Evolutionary conservation across 768 basidiomycete genomes (phyloP).

Genomic region (Amanita muscaria): DNA sequence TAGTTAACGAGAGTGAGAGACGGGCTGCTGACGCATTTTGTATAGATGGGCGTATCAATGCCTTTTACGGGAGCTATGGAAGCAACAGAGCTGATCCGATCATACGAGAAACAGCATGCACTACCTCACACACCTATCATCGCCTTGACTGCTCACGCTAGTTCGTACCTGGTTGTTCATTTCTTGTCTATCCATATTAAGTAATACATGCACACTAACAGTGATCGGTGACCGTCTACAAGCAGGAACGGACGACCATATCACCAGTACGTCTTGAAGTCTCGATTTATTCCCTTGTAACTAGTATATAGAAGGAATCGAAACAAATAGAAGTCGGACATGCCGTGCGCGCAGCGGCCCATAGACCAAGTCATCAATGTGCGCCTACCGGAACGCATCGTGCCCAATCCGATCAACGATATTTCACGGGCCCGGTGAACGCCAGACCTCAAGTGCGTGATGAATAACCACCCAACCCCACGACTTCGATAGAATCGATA

Average conservation of each 20-base stretch:
- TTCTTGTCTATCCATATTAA: background rate
- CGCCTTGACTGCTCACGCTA: too few relatives aligned
- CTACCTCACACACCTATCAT: slow-evolving; percentile 66
- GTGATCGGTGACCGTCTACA: slow-evolving; percentile 71
- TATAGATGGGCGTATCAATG: too few relatives aligned
- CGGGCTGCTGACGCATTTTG: too few relatives aligned
- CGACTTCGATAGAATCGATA: slow-evolving; percentile 46
- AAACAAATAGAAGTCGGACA: too few relatives aligned
- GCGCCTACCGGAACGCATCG: slow-evolving; percentile 38
- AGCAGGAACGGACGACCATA: slow-evolving; percentile 64
- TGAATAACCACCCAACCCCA: slow-evolving; percentile 41
- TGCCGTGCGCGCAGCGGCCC: too few relatives aligned
- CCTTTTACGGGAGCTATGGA: slow-evolving; percentile 99
- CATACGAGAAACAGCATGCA: slow-evolving; percentile 67
- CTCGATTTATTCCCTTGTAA: background rate
- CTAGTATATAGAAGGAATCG: too few relatives aligned
- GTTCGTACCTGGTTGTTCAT: slow-evolving; percentile 76
- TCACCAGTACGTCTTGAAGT: too few relatives aligned
- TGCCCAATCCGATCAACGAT: slow-evolving; percentile 39
- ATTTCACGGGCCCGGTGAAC: slow-evolving; percentile 35
- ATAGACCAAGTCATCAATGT: too few relatives aligned
- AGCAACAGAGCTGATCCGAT: slow-evolving; percentile 86
- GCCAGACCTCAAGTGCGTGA: slow-evolving; percentile 37
- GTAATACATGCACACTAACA: slow-evolving; percentile 19
- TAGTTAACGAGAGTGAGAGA: too few relatives aligned